phyloP scores from a whole-genome alignment of 306 rosid genomes.

The Myrica gale region DNA sequence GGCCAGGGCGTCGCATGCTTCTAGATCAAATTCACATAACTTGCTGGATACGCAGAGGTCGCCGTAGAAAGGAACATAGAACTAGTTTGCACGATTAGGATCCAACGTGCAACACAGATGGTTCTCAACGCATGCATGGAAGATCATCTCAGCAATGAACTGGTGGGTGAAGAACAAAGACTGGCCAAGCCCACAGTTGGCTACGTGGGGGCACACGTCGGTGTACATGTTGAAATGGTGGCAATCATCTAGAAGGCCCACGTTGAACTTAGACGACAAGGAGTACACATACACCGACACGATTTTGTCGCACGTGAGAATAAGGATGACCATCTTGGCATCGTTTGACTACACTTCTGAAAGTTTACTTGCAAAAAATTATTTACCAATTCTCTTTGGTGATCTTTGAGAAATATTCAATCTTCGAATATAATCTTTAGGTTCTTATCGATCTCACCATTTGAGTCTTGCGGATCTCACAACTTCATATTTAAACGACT shows the following conservation, averaged over 20 bases:
- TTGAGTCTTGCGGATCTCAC: too few species aligned
- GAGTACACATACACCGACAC: constrained; percentile 51
- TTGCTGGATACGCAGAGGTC: constrained; percentile 73
- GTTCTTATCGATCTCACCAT: too few species aligned
- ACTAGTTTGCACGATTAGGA: constrained; percentile 49
- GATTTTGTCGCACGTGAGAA: constrained; percentile 36
- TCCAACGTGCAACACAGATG: constrained; percentile 74
- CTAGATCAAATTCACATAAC: constrained; percentile 51
- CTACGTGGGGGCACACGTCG: constrained; percentile 84
- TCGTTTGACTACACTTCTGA: too few species aligned
- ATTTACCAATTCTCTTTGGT: too few species aligned
- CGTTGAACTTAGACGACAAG: constrained; percentile 64
- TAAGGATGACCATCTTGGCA: background rate
- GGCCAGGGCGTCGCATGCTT: constrained; percentile 54
- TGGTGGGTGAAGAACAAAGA: constrained; percentile 81
- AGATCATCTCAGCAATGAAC: constrained; percentile 76
- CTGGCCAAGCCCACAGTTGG: constrained; percentile 71
- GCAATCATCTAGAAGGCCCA: constrained; percentile 53
- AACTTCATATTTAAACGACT: too few species aligned
- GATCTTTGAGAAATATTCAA: too few species aligned
- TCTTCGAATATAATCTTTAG: too few species aligned
- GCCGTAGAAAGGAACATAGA: constrained; percentile 81
- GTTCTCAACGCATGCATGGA: constrained; percentile 73
- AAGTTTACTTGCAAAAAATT: too few species aligned
- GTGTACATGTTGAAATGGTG: constrained; percentile 60